These are phyloP conservation scores for Ceratobasidium sp. DNA, from an alignment of 1,284 basidiomycete species.

Conservation along the genomic window DNA sequence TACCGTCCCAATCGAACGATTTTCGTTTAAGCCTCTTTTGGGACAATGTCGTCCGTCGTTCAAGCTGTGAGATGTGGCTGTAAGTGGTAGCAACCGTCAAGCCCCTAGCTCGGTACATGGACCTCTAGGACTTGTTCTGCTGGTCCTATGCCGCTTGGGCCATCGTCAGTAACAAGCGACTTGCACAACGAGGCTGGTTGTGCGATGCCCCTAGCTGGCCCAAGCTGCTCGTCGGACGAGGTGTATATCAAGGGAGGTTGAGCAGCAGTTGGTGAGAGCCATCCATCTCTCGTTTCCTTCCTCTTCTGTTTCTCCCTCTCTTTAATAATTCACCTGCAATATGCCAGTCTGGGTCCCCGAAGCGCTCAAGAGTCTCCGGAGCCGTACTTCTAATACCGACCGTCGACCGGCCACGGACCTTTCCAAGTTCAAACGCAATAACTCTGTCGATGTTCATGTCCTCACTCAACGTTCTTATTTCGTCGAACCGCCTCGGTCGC, in stretches of 20 bases:
- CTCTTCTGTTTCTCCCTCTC: conserved; percentile 19
- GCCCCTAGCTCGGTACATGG: conserved; percentile 26
- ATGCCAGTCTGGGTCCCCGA: conserved; percentile 35
- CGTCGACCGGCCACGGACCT: conserved; percentile 1
- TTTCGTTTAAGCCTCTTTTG: conserved; percentile 18
- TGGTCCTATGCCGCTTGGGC: neutral
- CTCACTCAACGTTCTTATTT: conserved; percentile 30
- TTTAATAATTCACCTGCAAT: conserved; percentile 12
- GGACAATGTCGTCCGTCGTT: neutral
- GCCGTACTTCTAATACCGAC: neutral
- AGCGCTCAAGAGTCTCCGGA: conserved; percentile 30
- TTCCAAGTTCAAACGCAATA: neutral
- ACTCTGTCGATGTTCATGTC: conserved; percentile 31
- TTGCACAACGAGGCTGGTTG: conserved; percentile 9
- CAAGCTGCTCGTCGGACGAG: neutral
- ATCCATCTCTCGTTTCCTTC: conserved; percentile 1
- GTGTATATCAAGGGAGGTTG: conserved; percentile 33
- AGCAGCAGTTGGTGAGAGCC: neutral
- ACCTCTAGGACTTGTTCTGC: conserved; percentile 16
- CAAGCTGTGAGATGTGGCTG: neutral
- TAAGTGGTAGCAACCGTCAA: conserved; percentile 5
- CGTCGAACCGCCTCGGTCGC: conserved; percentile 19
- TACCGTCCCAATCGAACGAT: conserved; percentile 23
- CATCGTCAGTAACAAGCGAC: neutral
- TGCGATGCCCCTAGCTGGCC: conserved; percentile 15